Evolutionary conservation across 179 eudicot species (phyloP).

Genomic region (Silene coronaria): DNA sequence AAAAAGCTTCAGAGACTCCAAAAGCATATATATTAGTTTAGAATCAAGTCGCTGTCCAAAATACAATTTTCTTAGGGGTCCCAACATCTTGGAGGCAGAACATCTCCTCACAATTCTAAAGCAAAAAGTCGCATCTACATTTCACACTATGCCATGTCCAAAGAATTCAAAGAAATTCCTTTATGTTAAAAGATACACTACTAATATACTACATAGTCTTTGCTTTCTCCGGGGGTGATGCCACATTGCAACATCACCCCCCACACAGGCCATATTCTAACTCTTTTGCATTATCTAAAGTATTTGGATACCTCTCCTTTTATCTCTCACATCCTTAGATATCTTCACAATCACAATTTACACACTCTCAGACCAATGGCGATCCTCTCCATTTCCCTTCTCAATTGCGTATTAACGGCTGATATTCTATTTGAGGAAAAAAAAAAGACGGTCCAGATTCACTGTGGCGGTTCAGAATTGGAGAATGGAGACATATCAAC

Average conservation of each 20-base stretch:
- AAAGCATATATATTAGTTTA: conserved; percentile 13
- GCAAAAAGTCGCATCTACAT: conserved; percentile 18
- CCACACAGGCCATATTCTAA: neutral
- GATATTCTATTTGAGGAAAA: too few relatives aligned
- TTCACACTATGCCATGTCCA: conserved; percentile 24
- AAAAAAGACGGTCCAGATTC: too few relatives aligned
- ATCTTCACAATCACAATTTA: conserved; percentile 3
- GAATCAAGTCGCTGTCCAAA: neutral
- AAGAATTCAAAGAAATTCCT: conserved; percentile 9
- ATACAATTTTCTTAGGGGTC: conserved; percentile 1
- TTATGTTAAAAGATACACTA: conserved; percentile 14
- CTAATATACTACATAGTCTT: neutral
- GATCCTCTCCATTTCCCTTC: too few relatives aligned
- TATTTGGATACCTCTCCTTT: conserved; percentile 1
- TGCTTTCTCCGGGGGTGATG: conserved; percentile 22
- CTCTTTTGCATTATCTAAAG: conserved; percentile 7
- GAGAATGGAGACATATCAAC: neutral
- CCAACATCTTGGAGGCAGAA: conserved; percentile 1
- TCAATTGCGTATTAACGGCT: too few relatives aligned
- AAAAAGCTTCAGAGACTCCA: conserved; percentile 11
- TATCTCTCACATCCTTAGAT: neutral
- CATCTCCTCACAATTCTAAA: conserved; percentile 9
- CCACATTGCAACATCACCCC: conserved; percentile 15
- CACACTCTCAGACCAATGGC: neutral
- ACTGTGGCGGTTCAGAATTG: too few relatives aligned